phyloP scores from a whole-genome alignment of 495 filamentous ascomycete genomes.

The Gamarada debralockiae region DNA sequence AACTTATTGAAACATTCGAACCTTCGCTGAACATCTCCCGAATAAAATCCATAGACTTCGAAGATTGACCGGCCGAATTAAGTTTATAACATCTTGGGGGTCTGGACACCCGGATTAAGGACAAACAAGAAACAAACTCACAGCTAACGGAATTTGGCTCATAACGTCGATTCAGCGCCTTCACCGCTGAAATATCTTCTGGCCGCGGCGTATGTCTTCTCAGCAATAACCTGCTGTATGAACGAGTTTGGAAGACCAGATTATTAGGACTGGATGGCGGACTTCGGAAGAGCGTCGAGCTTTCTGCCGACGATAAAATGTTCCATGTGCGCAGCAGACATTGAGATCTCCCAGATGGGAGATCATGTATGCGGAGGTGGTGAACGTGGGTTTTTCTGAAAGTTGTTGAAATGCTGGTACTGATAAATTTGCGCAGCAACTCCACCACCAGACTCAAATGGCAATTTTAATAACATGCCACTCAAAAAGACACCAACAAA shows the following conservation, averaged over 20 bases:
- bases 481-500: slow-evolving; percentile 18
- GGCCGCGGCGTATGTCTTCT: slow-evolving; percentile 14
- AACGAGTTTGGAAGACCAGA: slow-evolving; percentile 9
- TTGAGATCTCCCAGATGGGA: slow-evolving; percentile 88
- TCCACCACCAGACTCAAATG: slow-evolving; percentile 35
- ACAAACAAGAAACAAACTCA: neutral
- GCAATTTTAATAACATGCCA: slow-evolving; percentile 19
- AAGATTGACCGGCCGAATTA: neutral
- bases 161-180: no score
- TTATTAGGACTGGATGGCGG: slow-evolving; percentile 37
- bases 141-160: no score
- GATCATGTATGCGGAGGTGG: slow-evolving; percentile 70
- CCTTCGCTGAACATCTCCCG: no score
- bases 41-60: neutral
- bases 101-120: slow-evolving; percentile 4
- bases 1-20: no score
- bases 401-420: neutral
- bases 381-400: slow-evolving; percentile 15
- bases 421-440: slow-evolving; percentile 22
- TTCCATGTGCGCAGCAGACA: slow-evolving; percentile 78
- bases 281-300: slow-evolving; percentile 52
- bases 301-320: slow-evolving; percentile 94
- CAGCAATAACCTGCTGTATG: slow-evolving; percentile 1
- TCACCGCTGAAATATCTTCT: neutral
- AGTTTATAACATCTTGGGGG: slow-evolving; percentile 5